Base-by-base conservation (phyloP, 1,284 basidiomycete species). In the Marasmius oreades region DNA sequence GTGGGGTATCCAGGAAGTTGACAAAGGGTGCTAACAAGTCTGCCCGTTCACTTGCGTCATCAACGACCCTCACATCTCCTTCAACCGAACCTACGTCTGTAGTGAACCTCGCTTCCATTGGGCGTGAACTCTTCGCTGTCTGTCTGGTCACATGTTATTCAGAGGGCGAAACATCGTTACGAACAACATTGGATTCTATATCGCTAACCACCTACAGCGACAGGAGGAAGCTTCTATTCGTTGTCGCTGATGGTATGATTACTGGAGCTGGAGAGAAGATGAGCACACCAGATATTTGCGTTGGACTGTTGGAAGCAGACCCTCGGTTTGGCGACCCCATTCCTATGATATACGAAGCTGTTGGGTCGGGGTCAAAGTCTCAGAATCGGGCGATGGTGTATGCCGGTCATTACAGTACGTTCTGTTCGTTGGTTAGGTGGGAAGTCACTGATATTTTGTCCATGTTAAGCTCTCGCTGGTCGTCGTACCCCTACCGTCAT, bases 241-340 rank as follows among this genome's bases (percentile, higher is more conserved):
- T 99, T 56, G 89, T 99, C 7, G 96, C 95, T 36, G 97, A 99
- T 71, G 97, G 97, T 5, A 98, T 99, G 93, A 95, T 99, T 62
- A 99, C 96, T 0, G 97, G 97, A 51, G 88, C 88, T 3, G 97
- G 97, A 53, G 96, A 99, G 77, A 92, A 94, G 71, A 80, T 80
- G 67, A 95, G 92, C 62, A 99, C 96, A 3, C 97, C 97, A 10
- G 97, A 99, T 72, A 95, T 94, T 53, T 98, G 96, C 68, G 95
- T 99, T 37, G 81, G 87, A 52, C 73, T 99, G 60, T 73, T 99
- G 57, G 95, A 98, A 63, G 92, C 93, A 2, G 97, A 99, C 71
- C 88, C 92, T 20, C 82, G 96, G 5, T 99, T 99, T 67, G 95
- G 96, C 24, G 95, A 98, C 67, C 96, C 97, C 0, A 87, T 87